Conservation (phyloP, 139 green algal species). For the Ettlia oleoabundans region DNA sequence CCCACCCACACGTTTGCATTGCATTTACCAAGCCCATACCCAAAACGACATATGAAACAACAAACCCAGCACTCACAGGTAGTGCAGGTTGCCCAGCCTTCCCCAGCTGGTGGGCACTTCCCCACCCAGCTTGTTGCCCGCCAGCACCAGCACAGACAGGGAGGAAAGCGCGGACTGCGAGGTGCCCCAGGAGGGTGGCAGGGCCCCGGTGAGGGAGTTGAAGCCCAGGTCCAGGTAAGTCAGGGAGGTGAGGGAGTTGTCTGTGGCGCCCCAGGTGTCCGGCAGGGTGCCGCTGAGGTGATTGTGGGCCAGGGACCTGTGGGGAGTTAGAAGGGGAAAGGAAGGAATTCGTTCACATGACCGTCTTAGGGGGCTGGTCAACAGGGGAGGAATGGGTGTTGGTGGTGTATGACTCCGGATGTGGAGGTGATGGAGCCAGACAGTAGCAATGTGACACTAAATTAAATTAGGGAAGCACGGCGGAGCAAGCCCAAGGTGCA, state of each 20-base stretch:
- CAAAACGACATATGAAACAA: background rate
- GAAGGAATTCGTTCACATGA: background rate
- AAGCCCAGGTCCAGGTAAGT: background rate
- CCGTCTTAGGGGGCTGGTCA: background rate
- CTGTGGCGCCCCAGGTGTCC: background rate
- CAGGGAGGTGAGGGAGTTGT: slow-evolving; percentile 10
- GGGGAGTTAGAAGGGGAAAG: background rate
- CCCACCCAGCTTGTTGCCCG: slow-evolving; percentile 20
- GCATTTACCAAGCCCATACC: background rate
- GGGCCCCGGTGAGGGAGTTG: slow-evolving; percentile 19
- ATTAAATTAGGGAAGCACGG: no score
- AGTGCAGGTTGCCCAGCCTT: slow-evolving; percentile 1
- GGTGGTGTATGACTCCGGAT: no score
- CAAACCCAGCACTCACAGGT: slow-evolving; percentile 17
- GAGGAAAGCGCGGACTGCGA: slow-evolving; percentile 15
- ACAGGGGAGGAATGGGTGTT: no score
- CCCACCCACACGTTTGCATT: background rate
- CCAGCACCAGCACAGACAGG: slow-evolving; percentile 8
- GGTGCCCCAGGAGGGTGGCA: slow-evolving; percentile 22
- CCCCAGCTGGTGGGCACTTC: slow-evolving; percentile 20
- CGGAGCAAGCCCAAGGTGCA: no score
- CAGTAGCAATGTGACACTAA: no score
- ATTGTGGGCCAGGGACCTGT: slow-evolving; percentile 29
- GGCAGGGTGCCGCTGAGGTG: slow-evolving; percentile 18
- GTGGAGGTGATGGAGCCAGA: no score